phyloP scores from a whole-genome alignment of 2,329 filamentous ascomycete species.

The Botrytis deweyae region DNA sequence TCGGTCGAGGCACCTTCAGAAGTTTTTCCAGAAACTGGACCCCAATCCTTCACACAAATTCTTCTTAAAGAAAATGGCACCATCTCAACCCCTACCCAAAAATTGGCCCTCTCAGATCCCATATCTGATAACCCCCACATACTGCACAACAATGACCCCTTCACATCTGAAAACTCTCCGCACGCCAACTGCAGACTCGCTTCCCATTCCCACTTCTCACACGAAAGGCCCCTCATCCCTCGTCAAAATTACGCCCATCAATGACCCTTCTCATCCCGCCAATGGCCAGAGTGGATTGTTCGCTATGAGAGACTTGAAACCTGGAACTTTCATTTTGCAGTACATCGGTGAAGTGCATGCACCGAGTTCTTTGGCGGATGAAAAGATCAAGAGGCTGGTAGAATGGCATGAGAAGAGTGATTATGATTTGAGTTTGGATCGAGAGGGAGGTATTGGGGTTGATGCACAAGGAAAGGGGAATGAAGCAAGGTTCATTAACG shows the following conservation, averaged over 20 bases:
- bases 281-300: conserved; percentile 60
- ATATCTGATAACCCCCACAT: conserved; percentile 52
- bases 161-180: conserved; percentile 29
- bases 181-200: conserved; percentile 31
- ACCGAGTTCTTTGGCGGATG: not conserved
- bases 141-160: conserved; percentile 44
- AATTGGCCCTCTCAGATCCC: conserved; percentile 57
- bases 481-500: conserved; percentile 66
- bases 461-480: conserved; percentile 60
- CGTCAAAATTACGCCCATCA: conserved; percentile 56
- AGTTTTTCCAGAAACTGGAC: not conserved
- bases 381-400: not conserved
- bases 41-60: not conserved
- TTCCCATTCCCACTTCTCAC: conserved; percentile 41
- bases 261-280: conserved; percentile 54
- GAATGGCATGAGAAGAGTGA: conserved; percentile 49
- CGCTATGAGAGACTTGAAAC: conserved; percentile 52
- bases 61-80: not conserved
- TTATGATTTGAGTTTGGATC: conserved; percentile 65
- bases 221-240: conserved; percentile 48
- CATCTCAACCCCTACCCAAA: conserved; percentile 43
- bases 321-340: conserved; percentile 57
- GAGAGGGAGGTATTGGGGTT: conserved; percentile 56
- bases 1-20: not conserved
- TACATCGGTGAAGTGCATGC: conserved; percentile 62